These are phyloP conservation scores for Pharus latifolius DNA, from an alignment of 176 grass and related monocot species.

Conservation along the genomic window DNA sequence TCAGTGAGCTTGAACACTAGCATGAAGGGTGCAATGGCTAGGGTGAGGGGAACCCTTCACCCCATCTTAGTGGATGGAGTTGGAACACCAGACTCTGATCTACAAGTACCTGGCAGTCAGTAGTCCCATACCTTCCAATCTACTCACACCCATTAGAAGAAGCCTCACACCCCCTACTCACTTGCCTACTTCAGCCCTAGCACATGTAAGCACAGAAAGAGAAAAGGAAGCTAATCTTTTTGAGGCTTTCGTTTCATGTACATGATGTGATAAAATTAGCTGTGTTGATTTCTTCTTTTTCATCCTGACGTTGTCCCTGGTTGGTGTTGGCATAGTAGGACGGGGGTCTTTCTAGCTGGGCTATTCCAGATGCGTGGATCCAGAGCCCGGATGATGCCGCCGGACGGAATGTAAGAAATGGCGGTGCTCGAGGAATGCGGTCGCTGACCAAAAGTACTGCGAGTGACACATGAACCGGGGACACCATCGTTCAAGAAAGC, in stretches of 20 bases:
- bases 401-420: no score
- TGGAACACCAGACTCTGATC: constrained; percentile 48
- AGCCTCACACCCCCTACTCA: constrained; percentile 26
- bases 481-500: no score
- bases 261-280: no score
- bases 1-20: constrained; percentile 21
- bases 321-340: no score
- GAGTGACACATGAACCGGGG: no score
- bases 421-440: no score
- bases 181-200: constrained; percentile 27
- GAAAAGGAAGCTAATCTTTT: not conserved
- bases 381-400: constrained; percentile 45
- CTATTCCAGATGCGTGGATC: constrained; percentile 33
- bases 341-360: constrained; percentile 33
- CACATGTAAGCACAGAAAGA: constrained; percentile 13
- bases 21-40: constrained; percentile 25
- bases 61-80: constrained; percentile 45
- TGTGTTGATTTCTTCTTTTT: not conserved
- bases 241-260: not conserved
- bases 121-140: constrained; percentile 28
- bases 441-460: no score
- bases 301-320: not conserved
- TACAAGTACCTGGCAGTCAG: constrained; percentile 40
- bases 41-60: no score
- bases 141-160: constrained; percentile 31